Percentiles rank a stretch among this genome's conserved stretches.
Evolutionary conservation across 768 basidiomycete genomes (phyloP).

Genomic region (Amanita exitialis): DNA sequence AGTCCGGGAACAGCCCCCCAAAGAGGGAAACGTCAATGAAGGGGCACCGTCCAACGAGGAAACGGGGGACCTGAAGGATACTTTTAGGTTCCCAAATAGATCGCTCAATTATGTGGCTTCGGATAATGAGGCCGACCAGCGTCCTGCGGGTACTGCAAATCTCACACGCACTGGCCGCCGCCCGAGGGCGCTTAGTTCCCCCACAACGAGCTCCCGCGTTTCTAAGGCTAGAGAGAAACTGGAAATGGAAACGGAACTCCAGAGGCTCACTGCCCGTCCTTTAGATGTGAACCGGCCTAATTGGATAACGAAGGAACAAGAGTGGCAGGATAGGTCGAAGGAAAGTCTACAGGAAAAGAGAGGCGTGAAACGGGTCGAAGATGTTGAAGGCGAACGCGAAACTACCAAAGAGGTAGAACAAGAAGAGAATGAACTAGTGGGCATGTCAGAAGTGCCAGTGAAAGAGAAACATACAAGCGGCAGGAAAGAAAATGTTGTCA

Average conservation of each 20-base stretch:
- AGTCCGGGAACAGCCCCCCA: neutral
- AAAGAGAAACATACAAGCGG: neutral
- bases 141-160: neutral
- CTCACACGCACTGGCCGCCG: slow-evolving; percentile 5
- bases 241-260: neutral
- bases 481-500: neutral
- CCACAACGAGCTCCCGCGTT: slow-evolving; percentile 27
- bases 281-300: neutral
- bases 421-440: neutral
- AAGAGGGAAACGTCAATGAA: neutral
- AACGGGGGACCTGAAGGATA: neutral
- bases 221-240: slow-evolving; percentile 9
- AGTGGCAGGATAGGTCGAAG: neutral
- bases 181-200: slow-evolving; percentile 25
- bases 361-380: too few species aligned
- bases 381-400: neutral
- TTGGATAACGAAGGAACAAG: neutral
- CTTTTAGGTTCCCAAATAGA: slow-evolving; percentile 3
- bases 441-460: neutral
- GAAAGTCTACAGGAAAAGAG: too few species aligned
- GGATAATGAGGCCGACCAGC: neutral
- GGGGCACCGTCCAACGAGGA: neutral
- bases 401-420: neutral
- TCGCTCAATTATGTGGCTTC: neutral
- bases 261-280: neutral